These are phyloP conservation scores for Lactarius hengduanensis DNA, from an alignment of 768 basidiomycete species.

Conservation along the genomic window DNA sequence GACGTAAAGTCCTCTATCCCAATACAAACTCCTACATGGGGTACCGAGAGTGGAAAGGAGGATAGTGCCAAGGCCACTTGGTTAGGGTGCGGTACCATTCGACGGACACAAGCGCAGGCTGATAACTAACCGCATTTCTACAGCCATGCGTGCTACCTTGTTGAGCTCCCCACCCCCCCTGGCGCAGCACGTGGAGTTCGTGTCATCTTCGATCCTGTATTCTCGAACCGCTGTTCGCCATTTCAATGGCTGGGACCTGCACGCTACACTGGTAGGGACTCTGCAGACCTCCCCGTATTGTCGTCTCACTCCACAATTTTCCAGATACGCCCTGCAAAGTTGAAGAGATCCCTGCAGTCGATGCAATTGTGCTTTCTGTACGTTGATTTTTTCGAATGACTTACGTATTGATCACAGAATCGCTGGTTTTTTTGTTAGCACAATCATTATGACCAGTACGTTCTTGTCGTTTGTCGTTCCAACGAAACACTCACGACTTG, in stretches of 20 bases:
- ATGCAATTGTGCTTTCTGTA: slow-evolving; percentile 50
- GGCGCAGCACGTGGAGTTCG: slow-evolving; percentile 39
- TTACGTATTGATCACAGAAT: background rate
- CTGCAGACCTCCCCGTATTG: background rate
- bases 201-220: slow-evolving; percentile 42
- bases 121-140: background rate
- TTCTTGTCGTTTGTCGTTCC: background rate
- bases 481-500: background rate
- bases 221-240: slow-evolving; percentile 40
- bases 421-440: slow-evolving; percentile 31
- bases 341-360: slow-evolving; percentile 47
- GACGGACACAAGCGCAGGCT: background rate
- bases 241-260: slow-evolving; percentile 35
- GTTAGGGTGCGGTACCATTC: slow-evolving; percentile 20
- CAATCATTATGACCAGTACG: slow-evolving; percentile 41
- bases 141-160: slow-evolving; percentile 41
- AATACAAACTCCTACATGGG: slow-evolving; percentile 21
- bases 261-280: slow-evolving; percentile 36
- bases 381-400: slow-evolving; percentile 19
- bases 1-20: slow-evolving; percentile 25
- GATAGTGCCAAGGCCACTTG: slow-evolving; percentile 24
- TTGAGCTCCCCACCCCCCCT: slow-evolving; percentile 39
- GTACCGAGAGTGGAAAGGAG: slow-evolving; percentile 10
- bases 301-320: background rate
- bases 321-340: slow-evolving; percentile 40